phyloP scores from a whole-genome alignment of 352 stramenopile genomes.

The Peronosclerospora sorghi region DNA sequence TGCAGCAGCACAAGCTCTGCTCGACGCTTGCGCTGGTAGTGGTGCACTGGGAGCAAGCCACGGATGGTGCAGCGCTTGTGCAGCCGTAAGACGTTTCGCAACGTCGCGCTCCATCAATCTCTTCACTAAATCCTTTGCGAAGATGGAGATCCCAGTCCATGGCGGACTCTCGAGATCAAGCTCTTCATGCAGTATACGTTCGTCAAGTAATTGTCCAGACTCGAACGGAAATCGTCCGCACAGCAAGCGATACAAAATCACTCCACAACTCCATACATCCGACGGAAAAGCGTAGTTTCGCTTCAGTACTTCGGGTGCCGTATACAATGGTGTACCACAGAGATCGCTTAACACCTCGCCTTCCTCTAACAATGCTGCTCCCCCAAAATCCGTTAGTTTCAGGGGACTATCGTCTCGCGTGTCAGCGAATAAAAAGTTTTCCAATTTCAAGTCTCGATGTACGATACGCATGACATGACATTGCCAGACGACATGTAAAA shows the following conservation, averaged over 20 bases:
- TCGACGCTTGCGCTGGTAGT: slow-evolving; percentile 7
- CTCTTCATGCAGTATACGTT: slow-evolving; percentile 47
- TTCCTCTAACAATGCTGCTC: slow-evolving; percentile 43
- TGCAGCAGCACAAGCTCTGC: slow-evolving; percentile 16
- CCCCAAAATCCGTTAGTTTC: slow-evolving; percentile 73
- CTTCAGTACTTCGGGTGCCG: slow-evolving; percentile 53
- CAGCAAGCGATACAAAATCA: slow-evolving; percentile 65
- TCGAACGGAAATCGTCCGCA: slow-evolving; percentile 55
- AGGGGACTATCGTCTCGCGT: slow-evolving; percentile 41
- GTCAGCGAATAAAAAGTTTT: slow-evolving; percentile 95
- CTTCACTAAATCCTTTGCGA: slow-evolving; percentile 45
- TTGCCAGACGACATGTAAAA: slow-evolving; percentile 94
- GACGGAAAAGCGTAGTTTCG: slow-evolving; percentile 55
- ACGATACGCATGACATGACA: slow-evolving; percentile 99
- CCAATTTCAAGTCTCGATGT: slow-evolving; percentile 96
- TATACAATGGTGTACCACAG: slow-evolving; percentile 62
- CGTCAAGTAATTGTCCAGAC: slow-evolving; percentile 42
- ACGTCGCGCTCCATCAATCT: slow-evolving; percentile 42
- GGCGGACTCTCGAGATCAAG: slow-evolving; percentile 38
- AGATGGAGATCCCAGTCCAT: slow-evolving; percentile 40
- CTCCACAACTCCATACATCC: slow-evolving; percentile 69
- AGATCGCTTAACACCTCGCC: slow-evolving; percentile 33
- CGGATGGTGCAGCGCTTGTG: slow-evolving; percentile 53
- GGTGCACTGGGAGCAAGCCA: slow-evolving; percentile 33
- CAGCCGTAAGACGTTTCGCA: slow-evolving; percentile 28